These are phyloP conservation scores for Phyllosticta citrichinensis DNA, from an alignment of 2,329 filamentous ascomycete genomes.

Conservation along the genomic window DNA sequence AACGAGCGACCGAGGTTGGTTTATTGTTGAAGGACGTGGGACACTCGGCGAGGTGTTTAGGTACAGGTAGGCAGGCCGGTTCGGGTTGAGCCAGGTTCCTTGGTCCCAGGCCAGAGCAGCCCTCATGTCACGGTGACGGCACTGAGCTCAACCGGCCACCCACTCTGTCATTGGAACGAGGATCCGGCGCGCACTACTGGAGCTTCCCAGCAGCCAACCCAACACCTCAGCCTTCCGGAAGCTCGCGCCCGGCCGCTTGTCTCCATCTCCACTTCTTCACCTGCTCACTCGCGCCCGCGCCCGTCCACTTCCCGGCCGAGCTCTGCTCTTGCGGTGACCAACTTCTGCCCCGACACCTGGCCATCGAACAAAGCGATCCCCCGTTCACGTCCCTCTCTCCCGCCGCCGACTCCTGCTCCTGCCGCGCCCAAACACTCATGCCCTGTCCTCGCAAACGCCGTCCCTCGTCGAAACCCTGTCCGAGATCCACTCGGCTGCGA, in stretches of 20 bases:
- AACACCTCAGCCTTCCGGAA: background rate
- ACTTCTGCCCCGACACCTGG: background rate
- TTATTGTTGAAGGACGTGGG: background rate
- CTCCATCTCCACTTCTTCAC: background rate
- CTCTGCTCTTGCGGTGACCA: background rate
- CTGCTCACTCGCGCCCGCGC: background rate
- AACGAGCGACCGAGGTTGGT: background rate
- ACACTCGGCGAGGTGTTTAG: background rate
- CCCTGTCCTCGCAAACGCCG: background rate
- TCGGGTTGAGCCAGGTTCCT: background rate
- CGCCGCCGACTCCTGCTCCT: background rate
- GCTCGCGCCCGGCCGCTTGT: background rate
- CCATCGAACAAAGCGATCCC: slow-evolving; percentile 9
- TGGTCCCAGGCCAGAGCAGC: no score
- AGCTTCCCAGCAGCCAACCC: background rate
- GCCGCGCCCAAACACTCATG: background rate
- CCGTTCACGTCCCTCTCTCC: slow-evolving; percentile 5
- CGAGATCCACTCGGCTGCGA: background rate
- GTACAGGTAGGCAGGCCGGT: background rate
- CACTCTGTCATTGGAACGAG: background rate
- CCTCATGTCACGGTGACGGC: background rate
- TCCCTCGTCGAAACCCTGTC: background rate
- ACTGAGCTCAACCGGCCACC: background rate
- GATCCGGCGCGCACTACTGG: background rate
- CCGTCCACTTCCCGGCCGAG: background rate